Evolutionary conservation across 2,329 filamentous ascomycete genomes (phyloP), one percentile per base, ranked within the genome.

Genomic region (Aulographum hederae): DNA sequence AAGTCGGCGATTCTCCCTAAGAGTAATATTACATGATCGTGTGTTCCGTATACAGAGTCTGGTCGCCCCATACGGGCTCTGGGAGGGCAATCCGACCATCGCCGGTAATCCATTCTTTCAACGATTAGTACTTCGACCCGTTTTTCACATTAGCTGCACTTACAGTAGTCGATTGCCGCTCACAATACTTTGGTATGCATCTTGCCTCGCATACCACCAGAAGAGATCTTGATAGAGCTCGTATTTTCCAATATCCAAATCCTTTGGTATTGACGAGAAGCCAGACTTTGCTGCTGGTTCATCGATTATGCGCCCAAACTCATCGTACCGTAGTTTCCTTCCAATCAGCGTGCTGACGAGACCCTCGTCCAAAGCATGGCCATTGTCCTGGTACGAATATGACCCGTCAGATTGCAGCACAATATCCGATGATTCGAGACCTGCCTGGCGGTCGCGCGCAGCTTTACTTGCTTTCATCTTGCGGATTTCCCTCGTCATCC

Each of bases 191-290:
- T 94, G 86, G 43, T 86, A 91, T 6, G 79, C 72, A 50, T 95
- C 89, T 61, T 94, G 89, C 52, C 93, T 92, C 43, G 70, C 76
- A 49, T 85, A 94, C 79, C 84, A 94, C 85, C 86, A 98, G 47
- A 78, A 91, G 4, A 95, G 56, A 53, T 95, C 89, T 39, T 78
- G 72, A 25, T 89, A 63, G 12, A 78, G 75, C 44, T 89, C 78
- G 45, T 79, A 92, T 26, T 69, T 73, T 38, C 81, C 74, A 30
- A 92, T 65, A 18, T 32, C 13, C 18, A 10, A 10, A 29, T 18
- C 8, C 31, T 11, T 18, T 20, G 15, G 27, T 8, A 16, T 8
- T 15, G 6, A 8, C 27, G 8, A 8, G 6, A 8, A 8, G 14
- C 8, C 8, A 8, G 8, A 10, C 27, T 6, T 8, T 10, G 27